Evolutionary conservation across 441 rosid species (phyloP), one percentile per base, ranked within the genome.

Genomic region (Arabidopsis hybrid): DNA sequence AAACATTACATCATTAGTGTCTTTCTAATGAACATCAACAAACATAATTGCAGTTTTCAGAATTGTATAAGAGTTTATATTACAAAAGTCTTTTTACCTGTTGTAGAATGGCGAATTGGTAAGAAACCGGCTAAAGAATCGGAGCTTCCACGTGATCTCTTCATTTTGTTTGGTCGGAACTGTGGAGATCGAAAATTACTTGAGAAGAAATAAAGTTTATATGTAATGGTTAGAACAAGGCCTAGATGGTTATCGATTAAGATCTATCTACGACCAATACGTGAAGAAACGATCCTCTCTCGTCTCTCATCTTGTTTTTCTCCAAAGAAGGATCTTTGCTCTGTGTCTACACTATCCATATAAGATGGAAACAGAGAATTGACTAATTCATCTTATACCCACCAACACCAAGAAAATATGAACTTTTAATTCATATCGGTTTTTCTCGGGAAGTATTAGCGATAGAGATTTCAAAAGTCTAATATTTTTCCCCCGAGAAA

Each of bases 91-190:
- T 38, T 76, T 9, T 32, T 71, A 77, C 81, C 81, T 66, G 93
- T 89, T 84, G 88, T 46, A 51, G 82, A 73, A 81, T 89, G 89
- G 83, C 88, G 87, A 81, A 88, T 80, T 79, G 95, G 85, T 78
- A 91, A 87, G 80, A 88, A 82, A 74, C 83, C 89, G 58, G 96
- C 87, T 76, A 91, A 71, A 55, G 97, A 93, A 80, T 89, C 94
- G 36, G 96, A 86, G 87, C 96, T 89, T 73, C 83, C 87, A 66
- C 85, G 93, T 82, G 77, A 78, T 72, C 91, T 85, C 86, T 89
- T 93, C 94, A 89, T 91, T 59, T 61, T 71, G 52, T 42, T 76
- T 57, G 32, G 75, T 70, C 34, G 69, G 84, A 47, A 45, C 36
- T 42, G 60, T 52, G 8, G 50, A 43, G 64, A 58, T 53, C 8